Percentiles rank a stretch among this genome's conserved stretches.
phyloP scores from a whole-genome alignment of 2,329 filamentous ascomycete genomes.

The Pyricularia grisea region DNA sequence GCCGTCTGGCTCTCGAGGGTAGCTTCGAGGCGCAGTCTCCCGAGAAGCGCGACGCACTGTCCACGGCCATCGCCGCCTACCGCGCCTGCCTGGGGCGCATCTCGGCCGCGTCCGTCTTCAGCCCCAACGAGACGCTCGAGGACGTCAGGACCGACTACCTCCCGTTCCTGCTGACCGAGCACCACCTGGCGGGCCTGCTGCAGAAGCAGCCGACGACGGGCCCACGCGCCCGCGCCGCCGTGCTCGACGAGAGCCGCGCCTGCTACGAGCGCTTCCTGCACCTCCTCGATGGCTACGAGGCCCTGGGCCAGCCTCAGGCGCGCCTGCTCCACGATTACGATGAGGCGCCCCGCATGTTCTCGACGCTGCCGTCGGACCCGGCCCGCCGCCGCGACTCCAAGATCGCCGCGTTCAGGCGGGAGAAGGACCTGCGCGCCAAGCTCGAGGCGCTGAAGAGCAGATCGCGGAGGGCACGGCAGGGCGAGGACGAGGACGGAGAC shows the following conservation, averaged over 20 bases:
- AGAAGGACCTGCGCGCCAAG: constrained; percentile 76
- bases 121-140: constrained; percentile 78
- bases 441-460: constrained; percentile 50
- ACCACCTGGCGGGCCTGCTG: constrained; percentile 69
- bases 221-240: constrained; percentile 46
- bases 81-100: constrained; percentile 62
- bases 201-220: constrained; percentile 51
- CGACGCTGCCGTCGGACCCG: constrained; percentile 57
- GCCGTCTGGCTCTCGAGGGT: constrained; percentile 49
- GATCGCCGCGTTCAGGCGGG: constrained; percentile 74
- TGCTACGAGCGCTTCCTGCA: constrained; percentile 73
- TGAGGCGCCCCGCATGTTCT: constrained; percentile 64
- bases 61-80: constrained; percentile 59
- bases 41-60: constrained; percentile 58
- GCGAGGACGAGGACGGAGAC: constrained; percentile 47
- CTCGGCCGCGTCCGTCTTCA: constrained; percentile 71
- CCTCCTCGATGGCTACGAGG: constrained; percentile 66
- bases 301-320: constrained; percentile 56
- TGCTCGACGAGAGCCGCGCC: constrained; percentile 54
- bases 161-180: constrained; percentile 73
- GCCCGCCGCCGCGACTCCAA: constrained; percentile 70
- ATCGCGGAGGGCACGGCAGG: constrained; percentile 15
- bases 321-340: constrained; percentile 64
- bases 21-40: constrained; percentile 56
- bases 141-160: constrained; percentile 80